Base-by-base conservation (phyloP, 768 basidiomycete genomes). In the Phanerochaete sordida region DNA sequence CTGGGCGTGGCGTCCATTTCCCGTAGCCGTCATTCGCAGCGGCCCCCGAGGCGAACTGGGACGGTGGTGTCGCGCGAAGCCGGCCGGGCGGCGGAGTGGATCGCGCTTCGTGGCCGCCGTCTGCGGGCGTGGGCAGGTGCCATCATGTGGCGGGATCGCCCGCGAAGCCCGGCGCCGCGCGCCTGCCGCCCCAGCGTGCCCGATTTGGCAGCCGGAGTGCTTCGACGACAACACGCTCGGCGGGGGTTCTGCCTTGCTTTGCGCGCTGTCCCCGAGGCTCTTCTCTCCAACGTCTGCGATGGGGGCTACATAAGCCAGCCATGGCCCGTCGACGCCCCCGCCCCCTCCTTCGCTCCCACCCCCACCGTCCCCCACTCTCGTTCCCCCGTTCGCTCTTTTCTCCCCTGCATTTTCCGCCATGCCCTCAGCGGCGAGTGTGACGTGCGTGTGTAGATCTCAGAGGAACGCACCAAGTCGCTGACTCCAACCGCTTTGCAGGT, bases 401-500 rank as follows among this genome's bases (percentile, higher is more conserved):
- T 43, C 24, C 47, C 21, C 23, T 47, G 23, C 26, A 8, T 15
- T 26, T 43, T 21, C n/a, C 44, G 27, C 15, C 26, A 60, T 60
- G 59, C 28, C 27, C 16, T 55, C 52, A 12, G 52, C 45, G 43
- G 60, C 60, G 15, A 35, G 46, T n/a, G 28, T 56, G 30, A 56
- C 60, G 47, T 59, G 31, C 24, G 58, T 45, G 11, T n/a, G 7
- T 6, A 28, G 9, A 15, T 27, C 13, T 6, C 30, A 35, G 33
- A 35, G 8, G 28, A 5, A 7, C 6, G 30, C 53, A 57, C 19
- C 26, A n/a, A 44, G 15, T 28, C n/a, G 1, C 19, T n/a, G 27
- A 13, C 16, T 23, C 23, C 30, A 24, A 15, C 43, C 45, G 31
- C 37, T 51, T 47, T 58, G 28, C 49, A 83, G 82, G 4, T 79